These are phyloP conservation scores for Colletotrichum lentis DNA, from an alignment of 2,329 filamentous ascomycete species.

Conservation along the genomic window DNA sequence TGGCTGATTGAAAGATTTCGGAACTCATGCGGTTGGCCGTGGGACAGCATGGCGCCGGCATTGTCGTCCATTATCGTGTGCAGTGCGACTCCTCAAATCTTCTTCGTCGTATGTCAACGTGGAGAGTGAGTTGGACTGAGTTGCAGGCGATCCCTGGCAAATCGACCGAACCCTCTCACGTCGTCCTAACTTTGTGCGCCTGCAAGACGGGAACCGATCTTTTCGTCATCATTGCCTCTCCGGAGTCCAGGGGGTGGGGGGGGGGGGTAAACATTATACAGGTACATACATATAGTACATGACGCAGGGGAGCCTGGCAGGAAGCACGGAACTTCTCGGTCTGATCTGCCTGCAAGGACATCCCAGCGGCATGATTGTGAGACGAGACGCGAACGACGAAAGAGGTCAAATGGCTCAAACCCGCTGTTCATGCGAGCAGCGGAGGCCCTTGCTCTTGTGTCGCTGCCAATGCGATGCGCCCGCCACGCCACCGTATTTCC, in stretches of 20 bases:
- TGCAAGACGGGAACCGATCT: conserved; percentile 21
- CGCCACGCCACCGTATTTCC: conserved; percentile 16
- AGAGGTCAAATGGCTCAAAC: conserved; percentile 31
- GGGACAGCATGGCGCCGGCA: conserved; percentile 4
- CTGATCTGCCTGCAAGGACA: conserved; percentile 16
- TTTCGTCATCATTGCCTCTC: conserved; percentile 24
- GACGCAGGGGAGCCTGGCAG: conserved; percentile 4
- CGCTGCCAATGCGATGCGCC: not conserved
- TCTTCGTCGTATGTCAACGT: not conserved
- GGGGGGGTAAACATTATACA: not conserved
- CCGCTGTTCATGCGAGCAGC: conserved; percentile 22
- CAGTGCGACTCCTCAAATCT: not conserved
- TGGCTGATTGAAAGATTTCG: not conserved
- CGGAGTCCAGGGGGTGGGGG: conserved; percentile 7
- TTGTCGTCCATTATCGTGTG: not conserved
- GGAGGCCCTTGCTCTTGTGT: conserved; percentile 13
- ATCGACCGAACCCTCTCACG: not conserved
- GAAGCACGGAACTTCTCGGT: conserved; percentile 12
- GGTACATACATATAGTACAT: no score
- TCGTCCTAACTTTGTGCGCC: conserved; percentile 32
- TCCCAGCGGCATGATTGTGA: conserved; percentile 25
- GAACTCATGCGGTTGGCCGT: not conserved
- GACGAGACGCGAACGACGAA: conserved; percentile 7
- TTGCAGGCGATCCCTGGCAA: not conserved
- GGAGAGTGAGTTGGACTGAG: no score